Evolutionary conservation across 1,284 basidiomycete species (phyloP), one percentile per base, ranked within the genome.

Genomic region (Leccinum holopus): DNA sequence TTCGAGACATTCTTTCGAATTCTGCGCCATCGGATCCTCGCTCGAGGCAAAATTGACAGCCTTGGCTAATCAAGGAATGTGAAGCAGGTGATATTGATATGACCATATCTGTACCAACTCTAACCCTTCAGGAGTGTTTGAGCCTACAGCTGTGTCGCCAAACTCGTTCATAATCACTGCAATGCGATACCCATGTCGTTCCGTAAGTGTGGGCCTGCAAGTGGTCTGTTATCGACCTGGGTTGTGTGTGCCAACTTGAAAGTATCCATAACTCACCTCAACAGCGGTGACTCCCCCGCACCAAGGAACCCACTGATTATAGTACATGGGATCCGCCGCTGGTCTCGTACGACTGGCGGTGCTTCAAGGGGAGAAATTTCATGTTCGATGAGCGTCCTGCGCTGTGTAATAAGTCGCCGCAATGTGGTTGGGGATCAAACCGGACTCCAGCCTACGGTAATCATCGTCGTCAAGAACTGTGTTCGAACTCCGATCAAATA

Each of bases 81-180:
- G 14, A 67, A 35, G 54, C 14, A 3, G 10, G 5, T 14, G 47
- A 25, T 79, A 78, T 76, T 33, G 80, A 53, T 49, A 47, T 79
- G 64, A 77, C 77, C 21, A n/a, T 33, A 6, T 11, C 18, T 60
- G 16, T 16, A 39, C 72, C 73, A 63, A 85, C 86, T 87, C 87
- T 88, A 66, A n/a, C 47, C 25, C 21, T 18, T 47, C 41, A 30
- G 62, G 60, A 66, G 65, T 68, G 60, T 35, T 37, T 12, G 65
- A 62, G 28, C 30, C n/a, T 30, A 91, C 90, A 69, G 89, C 88
- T 47, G 90, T 91, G 71, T 93, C 91, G 11, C 90, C 91, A 71
- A 94, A 94, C 72, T 95, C 95, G 72, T 97, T 98, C 94, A 98
- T 95, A 70, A 97, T 97, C 28, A 98, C 95, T 4, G 95, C 95